Percentiles rank a stretch among this genome's conserved stretches.
These are phyloP conservation scores for Globisporangium spinosum DNA, from an alignment of 352 stramenopile genomes.

Conservation along the genomic window DNA sequence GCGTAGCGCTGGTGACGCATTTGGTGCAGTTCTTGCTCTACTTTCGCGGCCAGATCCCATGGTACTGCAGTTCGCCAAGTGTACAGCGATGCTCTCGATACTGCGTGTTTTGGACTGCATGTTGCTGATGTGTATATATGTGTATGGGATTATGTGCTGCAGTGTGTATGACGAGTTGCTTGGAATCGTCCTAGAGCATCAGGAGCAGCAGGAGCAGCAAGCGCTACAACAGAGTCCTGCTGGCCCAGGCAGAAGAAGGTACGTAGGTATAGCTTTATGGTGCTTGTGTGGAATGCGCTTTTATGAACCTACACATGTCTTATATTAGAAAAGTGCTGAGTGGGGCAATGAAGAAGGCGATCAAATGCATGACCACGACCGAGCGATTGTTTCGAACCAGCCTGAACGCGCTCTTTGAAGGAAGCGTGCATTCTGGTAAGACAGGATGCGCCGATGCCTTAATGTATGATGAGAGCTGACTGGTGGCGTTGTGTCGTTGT, in stretches of 20 bases:
- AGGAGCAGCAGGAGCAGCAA: conserved; percentile 17
- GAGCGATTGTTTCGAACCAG: conserved; percentile 30
- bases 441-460: background rate
- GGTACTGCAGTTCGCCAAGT: conserved; percentile 22
- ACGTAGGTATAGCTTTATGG: background rate
- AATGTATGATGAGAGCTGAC: background rate
- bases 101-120: background rate
- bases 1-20: conserved; percentile 31
- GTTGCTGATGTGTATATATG: conserved; percentile 3
- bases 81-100: background rate
- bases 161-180: conserved; percentile 58
- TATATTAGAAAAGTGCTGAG: conserved; percentile 22
- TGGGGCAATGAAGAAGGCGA: conserved; percentile 42
- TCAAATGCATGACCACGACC: conserved; percentile 38
- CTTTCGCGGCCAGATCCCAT: conserved; percentile 63
- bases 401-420: conserved; percentile 35
- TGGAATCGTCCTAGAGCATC: conserved; percentile 22
- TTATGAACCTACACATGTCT: background rate
- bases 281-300: background rate
- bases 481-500: conserved; percentile 1
- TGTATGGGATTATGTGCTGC: conserved; percentile 3
- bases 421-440: conserved; percentile 28
- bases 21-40: conserved; percentile 60
- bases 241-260: conserved; percentile 1
- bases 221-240: background rate